phyloP scores from a whole-genome alignment of 768 basidiomycete species.

The Punctularia strigosozonata region DNA sequence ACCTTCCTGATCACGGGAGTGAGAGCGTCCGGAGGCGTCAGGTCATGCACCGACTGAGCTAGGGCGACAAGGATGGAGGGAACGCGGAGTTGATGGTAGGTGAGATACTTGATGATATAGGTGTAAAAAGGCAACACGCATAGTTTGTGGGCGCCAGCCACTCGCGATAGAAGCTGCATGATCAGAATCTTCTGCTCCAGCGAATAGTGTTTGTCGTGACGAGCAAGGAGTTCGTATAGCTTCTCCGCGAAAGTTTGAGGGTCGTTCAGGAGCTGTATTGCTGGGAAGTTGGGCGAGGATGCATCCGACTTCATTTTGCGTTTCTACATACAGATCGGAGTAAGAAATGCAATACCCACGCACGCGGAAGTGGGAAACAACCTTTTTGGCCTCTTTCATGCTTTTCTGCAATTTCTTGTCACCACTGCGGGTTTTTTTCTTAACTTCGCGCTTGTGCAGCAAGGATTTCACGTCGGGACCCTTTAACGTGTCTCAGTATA shows the following conservation, averaged over 20 bases:
- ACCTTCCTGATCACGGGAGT: constrained; percentile 85
- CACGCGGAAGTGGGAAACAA: constrained; percentile 14
- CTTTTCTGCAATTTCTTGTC: constrained; percentile 73
- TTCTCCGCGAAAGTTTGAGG: constrained; percentile 94
- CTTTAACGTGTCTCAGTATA: constrained; percentile 20
- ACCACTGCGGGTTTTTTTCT: constrained; percentile 80
- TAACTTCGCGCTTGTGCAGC: constrained; percentile 82
- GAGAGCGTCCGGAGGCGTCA: constrained; percentile 88
- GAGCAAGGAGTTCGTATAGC: constrained; percentile 73
- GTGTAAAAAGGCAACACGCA: constrained; percentile 93
- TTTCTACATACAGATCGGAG: constrained; percentile 20
- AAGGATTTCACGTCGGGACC: constrained; percentile 59
- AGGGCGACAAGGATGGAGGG: constrained; percentile 90
- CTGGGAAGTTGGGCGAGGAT: constrained; percentile 68
- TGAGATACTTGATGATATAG: constrained; percentile 89
- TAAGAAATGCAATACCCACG: too few relatives aligned
- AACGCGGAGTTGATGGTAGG: constrained; percentile 83
- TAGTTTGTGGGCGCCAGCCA: constrained; percentile 88
- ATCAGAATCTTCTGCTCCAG: constrained; percentile 95
- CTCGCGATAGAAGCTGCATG: constrained; percentile 92
- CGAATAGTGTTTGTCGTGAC: constrained; percentile 88
- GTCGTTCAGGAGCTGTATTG: constrained; percentile 85
- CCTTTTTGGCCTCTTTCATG: constrained; percentile 68
- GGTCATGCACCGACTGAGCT: constrained; percentile 89
- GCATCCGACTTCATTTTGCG: constrained; percentile 16